Percentiles rank a stretch among this genome's conserved stretches.
These are phyloP conservation scores for Arctium lappa DNA, from an alignment of 129 eudicot species.

Conservation along the genomic window DNA sequence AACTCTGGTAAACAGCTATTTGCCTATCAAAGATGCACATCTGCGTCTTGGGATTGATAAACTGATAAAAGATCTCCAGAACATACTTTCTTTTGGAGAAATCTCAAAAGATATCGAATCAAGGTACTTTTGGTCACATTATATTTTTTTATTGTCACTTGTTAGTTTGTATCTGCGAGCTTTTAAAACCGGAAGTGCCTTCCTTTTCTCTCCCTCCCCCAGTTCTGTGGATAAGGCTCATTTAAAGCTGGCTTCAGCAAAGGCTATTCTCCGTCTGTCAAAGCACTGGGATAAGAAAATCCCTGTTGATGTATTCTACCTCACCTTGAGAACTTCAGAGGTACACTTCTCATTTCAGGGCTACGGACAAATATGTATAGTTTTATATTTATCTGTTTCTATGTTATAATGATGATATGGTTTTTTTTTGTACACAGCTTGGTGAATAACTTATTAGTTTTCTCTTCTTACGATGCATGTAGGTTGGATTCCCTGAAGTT, in stretches of 20 bases:
- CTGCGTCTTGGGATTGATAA: slow-evolving; percentile 82
- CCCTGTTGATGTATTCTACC: slow-evolving; percentile 72
- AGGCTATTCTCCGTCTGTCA: slow-evolving; percentile 91
- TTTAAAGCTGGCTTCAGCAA: slow-evolving; percentile 87
- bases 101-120: slow-evolving; percentile 67
- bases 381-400: slow-evolving; percentile 8
- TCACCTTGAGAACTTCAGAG: slow-evolving; percentile 74
- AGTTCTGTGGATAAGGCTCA: slow-evolving; percentile 84
- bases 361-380: not conserved
- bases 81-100: slow-evolving; percentile 74
- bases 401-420: not conserved
- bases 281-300: slow-evolving; percentile 84
- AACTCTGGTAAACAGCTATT: slow-evolving; percentile 86
- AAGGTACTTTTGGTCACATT: slow-evolving; percentile 42
- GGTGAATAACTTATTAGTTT: not conserved
- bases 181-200: not conserved
- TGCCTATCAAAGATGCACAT: slow-evolving; percentile 88
- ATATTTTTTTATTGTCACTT: not conserved
- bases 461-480: slow-evolving; percentile 9
- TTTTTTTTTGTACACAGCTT: not conserved
- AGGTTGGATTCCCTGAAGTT: slow-evolving; percentile 70
- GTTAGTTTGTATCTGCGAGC: slow-evolving; percentile 2
- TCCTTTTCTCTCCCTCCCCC: slow-evolving; percentile 24
- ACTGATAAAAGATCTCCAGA: slow-evolving; percentile 55
- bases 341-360: slow-evolving; percentile 29